A percentile compares a stretch with the other conserved stretches of the same genome.
Evolutionary conservation across 208 protist genomes (phyloP).

Genomic region (Crithidia brevicula): DNA sequence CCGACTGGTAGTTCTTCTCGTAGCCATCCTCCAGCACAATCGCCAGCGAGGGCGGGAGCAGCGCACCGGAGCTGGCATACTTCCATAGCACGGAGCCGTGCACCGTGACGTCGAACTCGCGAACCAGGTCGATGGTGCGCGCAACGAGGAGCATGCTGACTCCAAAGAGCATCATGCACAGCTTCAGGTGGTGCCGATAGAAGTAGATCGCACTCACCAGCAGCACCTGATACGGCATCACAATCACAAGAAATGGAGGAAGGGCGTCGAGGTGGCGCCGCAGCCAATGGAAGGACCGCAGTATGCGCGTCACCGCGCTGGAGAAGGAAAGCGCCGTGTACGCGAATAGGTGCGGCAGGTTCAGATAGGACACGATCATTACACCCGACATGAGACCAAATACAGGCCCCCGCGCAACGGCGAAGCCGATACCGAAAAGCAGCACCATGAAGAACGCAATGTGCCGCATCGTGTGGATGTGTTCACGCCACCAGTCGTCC

Average conservation of each 20-base stretch:
- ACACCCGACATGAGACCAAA: slow-evolving; percentile 55
- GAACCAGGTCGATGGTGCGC: slow-evolving; percentile 69
- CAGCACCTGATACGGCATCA: slow-evolving; percentile 57
- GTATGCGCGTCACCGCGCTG: slow-evolving; percentile 40
- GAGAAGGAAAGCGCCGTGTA: slow-evolving; percentile 66
- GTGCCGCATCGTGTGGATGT: slow-evolving; percentile 80
- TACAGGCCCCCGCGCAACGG: slow-evolving; percentile 45
- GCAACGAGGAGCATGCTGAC: slow-evolving; percentile 61
- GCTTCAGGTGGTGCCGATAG: slow-evolving; percentile 54
- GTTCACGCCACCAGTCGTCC: slow-evolving; percentile 75
- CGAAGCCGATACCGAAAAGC: slow-evolving; percentile 33
- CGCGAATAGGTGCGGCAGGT: slow-evolving; percentile 68
- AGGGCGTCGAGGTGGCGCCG: slow-evolving; percentile 62
- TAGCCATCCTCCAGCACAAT: slow-evolving; percentile 76
- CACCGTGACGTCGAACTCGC: slow-evolving; percentile 76
- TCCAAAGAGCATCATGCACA: slow-evolving; percentile 51
- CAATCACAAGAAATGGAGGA: slow-evolving; percentile 44
- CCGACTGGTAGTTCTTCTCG: slow-evolving; percentile 44
- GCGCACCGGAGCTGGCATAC: slow-evolving; percentile 24
- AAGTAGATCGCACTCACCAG: slow-evolving; percentile 64
- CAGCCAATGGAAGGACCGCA: slow-evolving; percentile 70
- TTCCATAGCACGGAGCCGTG: slow-evolving; percentile 74
- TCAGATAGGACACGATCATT: slow-evolving; percentile 70
- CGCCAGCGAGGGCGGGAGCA: slow-evolving; percentile 60
- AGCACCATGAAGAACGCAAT: slow-evolving; percentile 63